Percentiles rank a stretch among this genome's conserved stretches.
Conservation (phyloP, 2,329 filamentous ascomycete species). For the Colletotrichum eremochloae region DNA sequence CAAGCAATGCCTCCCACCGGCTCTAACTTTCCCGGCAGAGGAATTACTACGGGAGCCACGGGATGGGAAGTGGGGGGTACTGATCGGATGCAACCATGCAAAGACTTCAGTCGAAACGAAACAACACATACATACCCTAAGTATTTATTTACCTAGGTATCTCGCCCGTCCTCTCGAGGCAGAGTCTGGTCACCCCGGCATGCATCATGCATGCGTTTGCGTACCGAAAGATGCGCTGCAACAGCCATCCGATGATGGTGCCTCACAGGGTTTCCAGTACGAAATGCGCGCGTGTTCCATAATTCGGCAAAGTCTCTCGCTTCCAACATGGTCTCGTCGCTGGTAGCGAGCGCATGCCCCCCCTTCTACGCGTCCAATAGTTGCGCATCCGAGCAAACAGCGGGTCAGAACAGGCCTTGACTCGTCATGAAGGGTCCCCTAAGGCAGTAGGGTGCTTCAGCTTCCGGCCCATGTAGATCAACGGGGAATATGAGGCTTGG, state of each 20-base stretch:
- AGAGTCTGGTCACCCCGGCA: conserved; percentile 1
- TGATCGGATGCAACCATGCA: conserved; percentile 28
- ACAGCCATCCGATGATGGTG: conserved; percentile 1
- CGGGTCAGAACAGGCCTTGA: neutral
- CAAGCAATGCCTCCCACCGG: neutral
- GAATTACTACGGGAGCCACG: conserved; percentile 18
- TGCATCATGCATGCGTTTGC: neutral
- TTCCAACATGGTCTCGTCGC: conserved; percentile 12
- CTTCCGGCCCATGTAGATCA: neutral
- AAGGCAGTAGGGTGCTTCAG: neutral
- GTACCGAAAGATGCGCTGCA: neutral
- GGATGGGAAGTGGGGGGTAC: conserved; percentile 4
- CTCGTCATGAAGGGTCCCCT: neutral
- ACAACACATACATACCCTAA: conserved; percentile 15
- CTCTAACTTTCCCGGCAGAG: conserved; percentile 23
- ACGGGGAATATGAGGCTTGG: neutral
- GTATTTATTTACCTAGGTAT: too few species aligned
- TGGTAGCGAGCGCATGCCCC: conserved; percentile 1
- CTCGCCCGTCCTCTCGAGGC: neutral
- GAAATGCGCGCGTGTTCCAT: neutral
- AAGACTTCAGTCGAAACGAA: conserved; percentile 37
- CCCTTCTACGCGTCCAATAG: conserved; percentile 10
- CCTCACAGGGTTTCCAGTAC: neutral
- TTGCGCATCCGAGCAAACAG: conserved; percentile 15
- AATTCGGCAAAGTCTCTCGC: conserved; percentile 12